Conservation (phyloP, 2,329 filamentous ascomycete genomes). For the Botryotinia convoluta region DNA sequence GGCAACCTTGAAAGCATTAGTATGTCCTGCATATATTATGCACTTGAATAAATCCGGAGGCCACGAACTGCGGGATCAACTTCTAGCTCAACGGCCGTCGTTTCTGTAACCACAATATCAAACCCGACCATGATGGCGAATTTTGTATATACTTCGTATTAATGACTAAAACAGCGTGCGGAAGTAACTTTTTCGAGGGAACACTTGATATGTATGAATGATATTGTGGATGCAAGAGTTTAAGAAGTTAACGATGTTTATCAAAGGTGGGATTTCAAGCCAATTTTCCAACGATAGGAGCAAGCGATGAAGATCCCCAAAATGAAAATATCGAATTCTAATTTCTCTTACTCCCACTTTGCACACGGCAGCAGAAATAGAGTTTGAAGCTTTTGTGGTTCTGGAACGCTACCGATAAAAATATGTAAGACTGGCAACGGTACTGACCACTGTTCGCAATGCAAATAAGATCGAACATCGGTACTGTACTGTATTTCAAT, state of each 20-base stretch:
- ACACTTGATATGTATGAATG: not conserved
- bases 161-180: not conserved
- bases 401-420: not conserved
- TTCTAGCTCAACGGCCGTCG: slow-evolving; percentile 15
- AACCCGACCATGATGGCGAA: slow-evolving; percentile 9
- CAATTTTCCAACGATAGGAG: not conserved
- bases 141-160: not conserved
- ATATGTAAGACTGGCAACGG: not conserved
- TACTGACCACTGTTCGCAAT: not conserved
- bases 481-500: not conserved
- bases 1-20: slow-evolving; percentile 1
- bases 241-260: not conserved
- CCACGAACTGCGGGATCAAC: slow-evolving; percentile 8
- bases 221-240: slow-evolving; percentile 1
- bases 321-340: slow-evolving; percentile 1
- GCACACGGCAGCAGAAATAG: not conserved
- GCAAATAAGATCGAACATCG: not conserved
- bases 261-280: slow-evolving; percentile 13
- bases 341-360: slow-evolving; percentile 7
- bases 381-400: not conserved
- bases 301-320: slow-evolving; percentile 6
- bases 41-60: not conserved
- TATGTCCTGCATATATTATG: not conserved
- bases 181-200: not conserved
- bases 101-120: slow-evolving; percentile 16